These are phyloP conservation scores for Thinopyrum elongatum DNA, from an alignment of 176 grass and related monocot genomes.

Conservation along the genomic window DNA sequence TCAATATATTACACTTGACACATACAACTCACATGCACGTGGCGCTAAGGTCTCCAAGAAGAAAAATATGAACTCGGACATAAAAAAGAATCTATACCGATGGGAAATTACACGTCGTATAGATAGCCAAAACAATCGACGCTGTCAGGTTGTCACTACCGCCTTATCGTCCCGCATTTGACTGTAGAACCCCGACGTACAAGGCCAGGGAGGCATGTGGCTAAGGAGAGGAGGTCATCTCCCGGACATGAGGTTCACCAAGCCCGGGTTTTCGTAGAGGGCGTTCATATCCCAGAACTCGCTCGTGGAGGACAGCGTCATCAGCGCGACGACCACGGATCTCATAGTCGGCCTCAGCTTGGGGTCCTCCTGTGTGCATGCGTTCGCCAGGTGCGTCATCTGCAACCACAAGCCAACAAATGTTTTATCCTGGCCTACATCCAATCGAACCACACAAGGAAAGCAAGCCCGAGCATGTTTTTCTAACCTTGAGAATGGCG, in stretches of 20 bases:
- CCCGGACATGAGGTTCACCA: constrained; percentile 72
- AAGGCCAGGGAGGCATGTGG: constrained; percentile 11
- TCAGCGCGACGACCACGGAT: constrained; percentile 77
- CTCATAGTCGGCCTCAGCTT: constrained; percentile 71
- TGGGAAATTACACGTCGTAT: not conserved
- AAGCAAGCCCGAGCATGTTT: not conserved
- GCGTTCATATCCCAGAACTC: constrained; percentile 79
- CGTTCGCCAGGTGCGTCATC: constrained; percentile 73
- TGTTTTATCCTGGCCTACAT: not conserved
- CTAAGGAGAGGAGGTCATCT: constrained; percentile 31
- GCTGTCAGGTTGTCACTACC: not conserved
- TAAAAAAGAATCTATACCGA: not conserved
- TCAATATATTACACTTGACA: not conserved
- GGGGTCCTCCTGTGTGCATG: constrained; percentile 81
- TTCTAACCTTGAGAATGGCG: constrained; percentile 55
- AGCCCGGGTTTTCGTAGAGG: constrained; percentile 54
- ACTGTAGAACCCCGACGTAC: constrained; percentile 5
- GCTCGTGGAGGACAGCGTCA: constrained; percentile 68
- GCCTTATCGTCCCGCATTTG: not conserved
- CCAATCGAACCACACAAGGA: not conserved
- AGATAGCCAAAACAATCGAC: constrained; percentile 3
- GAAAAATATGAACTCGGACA: not conserved
- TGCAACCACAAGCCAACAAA: constrained; percentile 6
- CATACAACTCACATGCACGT: not conserved
- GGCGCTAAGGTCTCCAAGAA: not conserved